Conservation (phyloP, 2,329 filamentous ascomycete species). For the Botrytis squamosa region DNA sequence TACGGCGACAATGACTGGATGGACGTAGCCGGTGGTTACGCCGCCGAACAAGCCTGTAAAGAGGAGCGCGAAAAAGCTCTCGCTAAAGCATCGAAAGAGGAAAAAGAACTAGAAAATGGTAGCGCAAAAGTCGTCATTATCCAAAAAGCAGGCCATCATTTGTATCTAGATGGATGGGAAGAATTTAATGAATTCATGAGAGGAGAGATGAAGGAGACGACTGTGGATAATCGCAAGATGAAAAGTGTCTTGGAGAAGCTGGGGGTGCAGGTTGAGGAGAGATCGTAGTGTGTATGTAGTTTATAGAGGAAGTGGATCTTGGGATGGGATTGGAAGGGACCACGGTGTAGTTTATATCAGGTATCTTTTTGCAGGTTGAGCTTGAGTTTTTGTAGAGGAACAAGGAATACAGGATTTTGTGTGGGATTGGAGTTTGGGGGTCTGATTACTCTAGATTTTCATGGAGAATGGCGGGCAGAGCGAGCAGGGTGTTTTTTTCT, state of each 20-base stretch:
- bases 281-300: not conserved
- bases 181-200: constrained; percentile 67
- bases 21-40: constrained; percentile 84
- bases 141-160: constrained; percentile 66
- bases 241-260: constrained; percentile 1
- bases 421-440: not conserved
- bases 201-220: constrained; percentile 61
- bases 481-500: not conserved
- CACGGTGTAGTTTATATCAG: not conserved
- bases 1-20: constrained; percentile 99
- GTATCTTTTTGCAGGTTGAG: not conserved
- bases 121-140: constrained; percentile 81
- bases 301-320: not conserved
- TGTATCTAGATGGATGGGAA: constrained; percentile 69
- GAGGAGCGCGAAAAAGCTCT: constrained; percentile 62
- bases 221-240: constrained; percentile 28
- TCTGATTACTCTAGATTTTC: not conserved
- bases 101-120: constrained; percentile 71
- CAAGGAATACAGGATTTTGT: not conserved
- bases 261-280: constrained; percentile 7
- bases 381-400: not conserved
- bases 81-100: constrained; percentile 61
- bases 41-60: constrained; percentile 75
- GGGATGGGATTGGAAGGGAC: not conserved
- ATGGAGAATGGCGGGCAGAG: not conserved